Evolutionary conservation across 1,284 basidiomycete species (phyloP).

Genomic region (Phellopilus nigrolimitatus): DNA sequence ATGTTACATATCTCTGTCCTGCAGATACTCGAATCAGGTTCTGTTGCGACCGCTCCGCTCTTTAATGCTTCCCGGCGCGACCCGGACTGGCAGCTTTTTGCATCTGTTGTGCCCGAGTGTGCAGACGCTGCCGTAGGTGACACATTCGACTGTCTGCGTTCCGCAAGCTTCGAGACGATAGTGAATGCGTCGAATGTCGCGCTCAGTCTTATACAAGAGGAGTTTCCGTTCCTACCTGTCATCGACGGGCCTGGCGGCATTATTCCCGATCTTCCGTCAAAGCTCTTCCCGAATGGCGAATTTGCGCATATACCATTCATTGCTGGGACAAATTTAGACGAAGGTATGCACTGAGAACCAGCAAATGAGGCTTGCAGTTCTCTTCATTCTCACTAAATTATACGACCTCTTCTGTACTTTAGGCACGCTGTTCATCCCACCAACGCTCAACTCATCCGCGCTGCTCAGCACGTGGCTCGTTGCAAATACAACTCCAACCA

Average conservation of each 20-base stretch:
- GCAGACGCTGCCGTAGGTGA: conserved; percentile 26
- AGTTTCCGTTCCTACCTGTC: conserved; percentile 36
- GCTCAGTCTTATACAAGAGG: conserved; percentile 26
- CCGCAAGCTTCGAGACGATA: conserved; percentile 35
- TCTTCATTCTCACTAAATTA: not conserved
- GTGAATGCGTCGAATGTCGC: conserved; percentile 29
- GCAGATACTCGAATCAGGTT: conserved; percentile 45
- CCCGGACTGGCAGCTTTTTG: conserved; percentile 40
- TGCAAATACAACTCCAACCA: conserved; percentile 32
- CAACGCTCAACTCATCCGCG: conserved; percentile 28
- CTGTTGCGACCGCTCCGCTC: conserved; percentile 29
- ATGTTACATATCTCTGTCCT: not conserved
- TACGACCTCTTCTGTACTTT: no score
- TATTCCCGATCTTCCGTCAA: conserved; percentile 38
- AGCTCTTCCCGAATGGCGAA: conserved; percentile 30
- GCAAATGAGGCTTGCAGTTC: no score
- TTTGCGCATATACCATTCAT: conserved; percentile 44
- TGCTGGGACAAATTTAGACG: conserved; percentile 43
- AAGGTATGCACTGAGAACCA: conserved; percentile 31
- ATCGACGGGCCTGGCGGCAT: conserved; percentile 41
- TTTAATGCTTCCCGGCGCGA: conserved; percentile 32
- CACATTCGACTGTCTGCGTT: conserved; percentile 38
- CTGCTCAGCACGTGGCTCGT: conserved; percentile 28
- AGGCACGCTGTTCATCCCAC: conserved; percentile 38
- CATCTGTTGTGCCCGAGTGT: conserved; percentile 35